Evolutionary conservation across 2,329 filamentous ascomycete species (phyloP).

Genomic region (Cercospora berteroae): DNA sequence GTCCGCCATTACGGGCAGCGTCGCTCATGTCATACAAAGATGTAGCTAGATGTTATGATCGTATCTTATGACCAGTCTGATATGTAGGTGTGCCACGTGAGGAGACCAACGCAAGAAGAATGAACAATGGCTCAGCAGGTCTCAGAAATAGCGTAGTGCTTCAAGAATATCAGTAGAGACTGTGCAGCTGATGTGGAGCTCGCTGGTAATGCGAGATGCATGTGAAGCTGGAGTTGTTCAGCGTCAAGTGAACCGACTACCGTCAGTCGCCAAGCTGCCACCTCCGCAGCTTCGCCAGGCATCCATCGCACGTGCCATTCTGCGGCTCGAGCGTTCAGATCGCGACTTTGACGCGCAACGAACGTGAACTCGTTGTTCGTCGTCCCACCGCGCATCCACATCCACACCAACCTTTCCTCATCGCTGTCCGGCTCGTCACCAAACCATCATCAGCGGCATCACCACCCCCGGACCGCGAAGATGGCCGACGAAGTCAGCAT

Average conservation of each 20-base stretch:
- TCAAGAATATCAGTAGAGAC: background rate
- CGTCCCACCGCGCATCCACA: constrained; percentile 3
- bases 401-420: constrained; percentile 6
- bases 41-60: background rate
- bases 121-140: background rate
- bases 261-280: background rate
- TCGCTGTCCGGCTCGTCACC: constrained; percentile 18
- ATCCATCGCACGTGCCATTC: constrained; percentile 8
- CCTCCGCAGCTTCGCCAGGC: background rate
- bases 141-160: background rate
- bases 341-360: constrained; percentile 5
- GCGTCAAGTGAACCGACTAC: background rate
- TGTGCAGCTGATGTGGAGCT: background rate
- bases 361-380: constrained; percentile 12
- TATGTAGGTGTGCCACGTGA: background rate
- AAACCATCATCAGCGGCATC: constrained; percentile 23
- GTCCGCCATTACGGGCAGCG: constrained; percentile 18
- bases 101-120: background rate
- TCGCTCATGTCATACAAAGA: constrained; percentile 22
- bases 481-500: constrained; percentile 88
- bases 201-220: background rate
- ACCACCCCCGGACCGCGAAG: constrained; percentile 28
- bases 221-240: background rate
- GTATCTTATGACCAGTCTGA: constrained; percentile 2
- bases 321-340: background rate